Evolutionary conservation across 441 rosid genomes (phyloP).

Genomic region (Croton laevigatus): DNA sequence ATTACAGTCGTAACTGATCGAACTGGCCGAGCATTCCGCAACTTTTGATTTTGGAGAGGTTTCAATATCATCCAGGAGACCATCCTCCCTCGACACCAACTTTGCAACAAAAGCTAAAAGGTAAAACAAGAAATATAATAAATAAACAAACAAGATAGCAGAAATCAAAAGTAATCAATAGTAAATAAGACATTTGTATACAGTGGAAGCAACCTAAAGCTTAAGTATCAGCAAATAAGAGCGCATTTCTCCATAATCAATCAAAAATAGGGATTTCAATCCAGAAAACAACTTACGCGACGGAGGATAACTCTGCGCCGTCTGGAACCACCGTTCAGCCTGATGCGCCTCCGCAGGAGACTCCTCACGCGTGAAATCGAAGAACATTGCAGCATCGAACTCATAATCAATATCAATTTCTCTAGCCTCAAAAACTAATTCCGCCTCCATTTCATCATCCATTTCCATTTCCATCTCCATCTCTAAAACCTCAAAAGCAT

Average conservation of each 20-base stretch:
- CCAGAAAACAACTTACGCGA: slow-evolving; percentile 60
- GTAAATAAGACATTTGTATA: neutral
- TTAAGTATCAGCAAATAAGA: neutral
- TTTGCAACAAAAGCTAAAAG: slow-evolving; percentile 68
- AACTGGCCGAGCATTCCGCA: slow-evolving; percentile 24
- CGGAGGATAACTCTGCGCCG: slow-evolving; percentile 65
- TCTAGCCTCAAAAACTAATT: slow-evolving; percentile 55
- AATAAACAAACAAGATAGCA: neutral
- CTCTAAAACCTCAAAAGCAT: slow-evolving; percentile 4
- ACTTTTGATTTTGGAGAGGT: slow-evolving; percentile 41
- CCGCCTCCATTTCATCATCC: slow-evolving; percentile 42
- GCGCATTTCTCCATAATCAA: neutral
- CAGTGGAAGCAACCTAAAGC: neutral
- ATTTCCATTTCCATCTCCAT: slow-evolving; percentile 3
- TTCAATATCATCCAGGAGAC: slow-evolving; percentile 39
- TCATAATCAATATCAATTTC: slow-evolving; percentile 81
- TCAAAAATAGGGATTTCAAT: slow-evolving; percentile 19
- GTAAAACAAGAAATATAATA: neutral
- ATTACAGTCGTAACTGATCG: slow-evolving; percentile 29
- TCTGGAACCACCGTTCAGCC: slow-evolving; percentile 76
- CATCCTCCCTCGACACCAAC: slow-evolving; percentile 52
- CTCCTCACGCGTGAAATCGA: slow-evolving; percentile 74
- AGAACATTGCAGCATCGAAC: slow-evolving; percentile 78
- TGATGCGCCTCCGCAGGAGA: slow-evolving; percentile 52
- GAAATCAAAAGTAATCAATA: neutral